Conservation (phyloP, 192 early-diverging fungal species). For the Anaeromyces robustus region DNA sequence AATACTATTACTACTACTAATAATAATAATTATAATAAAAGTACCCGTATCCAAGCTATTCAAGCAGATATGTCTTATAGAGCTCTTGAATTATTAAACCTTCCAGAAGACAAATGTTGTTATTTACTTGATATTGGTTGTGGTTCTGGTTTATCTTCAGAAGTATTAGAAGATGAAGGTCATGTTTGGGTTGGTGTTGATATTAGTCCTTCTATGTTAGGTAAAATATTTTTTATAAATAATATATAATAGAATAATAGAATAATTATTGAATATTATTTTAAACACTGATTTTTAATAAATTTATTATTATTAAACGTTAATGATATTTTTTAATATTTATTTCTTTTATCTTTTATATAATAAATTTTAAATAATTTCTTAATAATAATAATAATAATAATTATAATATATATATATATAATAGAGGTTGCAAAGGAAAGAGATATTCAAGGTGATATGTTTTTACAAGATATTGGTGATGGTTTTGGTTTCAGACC, state of each 20-base stretch:
- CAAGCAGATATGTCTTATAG: conserved; percentile 88
- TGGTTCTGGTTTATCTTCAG: conserved; percentile 88
- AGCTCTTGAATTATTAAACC: conserved; percentile 75
- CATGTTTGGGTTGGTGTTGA: conserved; percentile 96
- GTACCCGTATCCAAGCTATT: conserved; percentile 84
- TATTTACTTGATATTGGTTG: conserved; percentile 92
- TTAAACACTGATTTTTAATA: too few species aligned
- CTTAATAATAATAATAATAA: too few species aligned
- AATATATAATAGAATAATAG: too few species aligned
- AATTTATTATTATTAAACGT: too few species aligned
- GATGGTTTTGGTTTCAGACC: conserved; percentile 86
- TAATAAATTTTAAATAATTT: too few species aligned
- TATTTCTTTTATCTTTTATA: too few species aligned
- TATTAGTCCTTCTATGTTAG: conserved; percentile 83
- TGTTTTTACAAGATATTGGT: conserved; percentile 90
- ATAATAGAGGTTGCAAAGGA: conserved; percentile 68
- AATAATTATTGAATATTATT: too few species aligned
- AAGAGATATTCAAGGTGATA: conserved; percentile 82
- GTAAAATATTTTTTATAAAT: conserved; percentile 13
- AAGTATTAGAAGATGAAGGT: conserved; percentile 87
- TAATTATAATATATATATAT: background rate
- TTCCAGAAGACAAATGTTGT: conserved; percentile 53
- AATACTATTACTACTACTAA: too few species aligned
- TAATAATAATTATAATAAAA: conserved; percentile 9
- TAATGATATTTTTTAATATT: too few species aligned